These are phyloP conservation scores for Metrosideros polymorpha DNA, from an alignment of 441 rosid genomes.

Conservation along the genomic window DNA sequence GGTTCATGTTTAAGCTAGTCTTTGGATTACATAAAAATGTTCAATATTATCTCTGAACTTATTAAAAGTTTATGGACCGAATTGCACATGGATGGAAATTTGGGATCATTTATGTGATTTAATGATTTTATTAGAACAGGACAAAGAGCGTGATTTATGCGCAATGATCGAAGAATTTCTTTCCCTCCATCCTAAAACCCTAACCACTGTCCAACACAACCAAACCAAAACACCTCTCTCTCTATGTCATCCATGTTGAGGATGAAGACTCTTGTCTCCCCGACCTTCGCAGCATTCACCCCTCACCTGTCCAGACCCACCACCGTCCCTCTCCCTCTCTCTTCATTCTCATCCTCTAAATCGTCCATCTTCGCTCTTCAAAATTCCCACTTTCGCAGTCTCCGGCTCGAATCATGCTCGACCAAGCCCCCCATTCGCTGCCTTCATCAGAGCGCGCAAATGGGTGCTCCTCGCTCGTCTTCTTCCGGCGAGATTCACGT, in stretches of 20 bases:
- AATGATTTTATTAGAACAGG: not conserved
- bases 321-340: not conserved
- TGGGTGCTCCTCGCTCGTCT: conserved; percentile 18
- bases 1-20: too few species aligned
- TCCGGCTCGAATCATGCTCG: conserved; percentile 3
- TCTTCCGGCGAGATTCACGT: conserved; percentile 59
- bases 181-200: not conserved
- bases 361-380: conserved; percentile 8
- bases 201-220: not conserved
- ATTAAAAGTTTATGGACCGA: too few species aligned
- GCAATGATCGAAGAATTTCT: not conserved
- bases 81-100: too few species aligned
- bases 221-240: not conserved
- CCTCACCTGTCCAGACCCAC: conserved; percentile 9
- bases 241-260: conserved; percentile 21
- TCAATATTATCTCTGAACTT: too few species aligned
- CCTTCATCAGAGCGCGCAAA: conserved; percentile 12
- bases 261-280: conserved; percentile 27
- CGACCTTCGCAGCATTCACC: conserved; percentile 18
- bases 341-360: conserved; percentile 8
- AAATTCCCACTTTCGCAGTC: conserved; percentile 1
- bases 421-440: conserved; percentile 5
- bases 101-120: too few species aligned
- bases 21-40: too few species aligned
- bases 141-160: not conserved